A percentile compares a stretch with the other conserved stretches of the same genome.
Conservation (phyloP, 179 eudicot species). For the Drosera spatulata region DNA sequence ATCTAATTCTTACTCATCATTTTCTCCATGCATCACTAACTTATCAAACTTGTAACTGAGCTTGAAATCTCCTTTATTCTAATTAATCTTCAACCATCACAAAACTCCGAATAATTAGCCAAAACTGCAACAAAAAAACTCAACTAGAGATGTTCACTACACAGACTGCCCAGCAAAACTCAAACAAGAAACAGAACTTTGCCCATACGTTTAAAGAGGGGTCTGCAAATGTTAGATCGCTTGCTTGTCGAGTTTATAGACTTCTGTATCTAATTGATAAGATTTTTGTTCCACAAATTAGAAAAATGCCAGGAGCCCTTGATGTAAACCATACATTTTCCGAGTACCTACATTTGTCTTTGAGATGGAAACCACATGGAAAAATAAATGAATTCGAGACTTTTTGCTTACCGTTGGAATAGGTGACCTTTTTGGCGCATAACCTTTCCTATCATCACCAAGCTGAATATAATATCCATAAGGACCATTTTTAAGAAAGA, state of each 20-base stretch:
- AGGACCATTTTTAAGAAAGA: conserved; percentile 82
- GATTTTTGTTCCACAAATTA: neutral
- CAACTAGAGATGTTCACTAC: too few relatives aligned
- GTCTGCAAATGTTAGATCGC: too few relatives aligned
- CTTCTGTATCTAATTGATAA: neutral
- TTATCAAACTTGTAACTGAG: too few relatives aligned
- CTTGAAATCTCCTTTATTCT: too few relatives aligned
- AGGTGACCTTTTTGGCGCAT: conserved; percentile 68
- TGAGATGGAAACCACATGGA: neutral
- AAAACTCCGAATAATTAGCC: too few relatives aligned
- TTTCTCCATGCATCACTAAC: too few relatives aligned
- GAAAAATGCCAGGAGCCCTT: neutral
- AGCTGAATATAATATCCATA: conserved; percentile 91
- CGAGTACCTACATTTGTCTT: neutral
- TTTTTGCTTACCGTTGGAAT: conserved; percentile 28
- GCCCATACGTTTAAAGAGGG: too few relatives aligned
- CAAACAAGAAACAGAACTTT: too few relatives aligned
- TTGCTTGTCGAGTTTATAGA: neutral
- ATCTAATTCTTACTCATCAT: too few relatives aligned
- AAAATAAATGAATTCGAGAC: neutral
- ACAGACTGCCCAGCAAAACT: too few relatives aligned
- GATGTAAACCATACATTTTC: neutral
- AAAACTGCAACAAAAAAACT: too few relatives aligned
- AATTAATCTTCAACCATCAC: too few relatives aligned
- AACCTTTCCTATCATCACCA: conserved; percentile 86